Evolutionary conservation across 176 grass and related monocot genomes (phyloP), one percentile per base, ranked within the genome.

Genomic region (Oryza coarctata): DNA sequence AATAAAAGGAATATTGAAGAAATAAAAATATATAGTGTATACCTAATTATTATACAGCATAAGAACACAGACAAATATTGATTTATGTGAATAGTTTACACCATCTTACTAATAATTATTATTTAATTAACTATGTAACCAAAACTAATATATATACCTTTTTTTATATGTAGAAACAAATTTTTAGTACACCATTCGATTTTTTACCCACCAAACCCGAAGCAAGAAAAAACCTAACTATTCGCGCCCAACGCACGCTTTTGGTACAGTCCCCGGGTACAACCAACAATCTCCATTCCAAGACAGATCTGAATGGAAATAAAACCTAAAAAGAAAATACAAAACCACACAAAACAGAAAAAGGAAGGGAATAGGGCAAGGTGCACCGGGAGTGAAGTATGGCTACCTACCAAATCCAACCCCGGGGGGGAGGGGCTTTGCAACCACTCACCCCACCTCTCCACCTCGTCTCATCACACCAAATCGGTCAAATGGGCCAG

Each of bases 341-440:
- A 52, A 74, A 88, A 85, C 18, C 44, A 47, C 20, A 66, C 4
- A n/a, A 65, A 26, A 35, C 8, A 40, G 6, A 74, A 17, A 63
- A 33, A 4, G 58, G 13, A 60, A 52, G 17, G 69, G 83, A 86
- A 86, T 55, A 82, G 82, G 87, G 78, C 79, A 79, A 89, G 80
- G 82, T 75, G 65, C 83, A 74, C 74, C 86, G 80, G 35, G 74
- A 84, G 33, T 80, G 86, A 83, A 90, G 88, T 64, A 44, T 58
- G 80, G 76, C 79, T 82, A 79, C 89, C 92, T 52, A 89, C 92
- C 92, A 91, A 88, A 91, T 91, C 92, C 83, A 84, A 75, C 31
- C 58, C 79, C 79, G 35, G 39, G 80, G 52, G 39, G 80, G 5
- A 55, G 50, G 6, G 75, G 71, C 47, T 82, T 84, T 66, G 86